Base-by-base conservation (phyloP, 2,329 filamentous ascomycete species). In the Trichoderma guizhouense region DNA sequence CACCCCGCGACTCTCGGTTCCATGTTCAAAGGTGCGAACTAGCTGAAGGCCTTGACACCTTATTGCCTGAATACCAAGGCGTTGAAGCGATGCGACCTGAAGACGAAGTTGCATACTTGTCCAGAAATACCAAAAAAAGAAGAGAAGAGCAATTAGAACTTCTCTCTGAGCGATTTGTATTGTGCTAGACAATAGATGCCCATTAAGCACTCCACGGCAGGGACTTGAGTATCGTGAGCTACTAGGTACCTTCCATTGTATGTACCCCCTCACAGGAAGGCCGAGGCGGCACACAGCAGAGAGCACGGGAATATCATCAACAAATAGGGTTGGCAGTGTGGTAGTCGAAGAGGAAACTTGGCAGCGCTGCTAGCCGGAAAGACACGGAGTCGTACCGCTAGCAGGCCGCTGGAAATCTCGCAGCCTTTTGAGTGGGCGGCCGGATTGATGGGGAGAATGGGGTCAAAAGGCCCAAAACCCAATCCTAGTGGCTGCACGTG, bases 401-500 rank as follows among this genome's bases (percentile, higher is more conserved):
- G 24, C 36, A 63, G n/a, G 60, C 32, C 15, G 66, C 55, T 69
- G 55, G 65, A 60, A 68, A 69, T 61, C 66, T 69, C 66, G 60
- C 66, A 51, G 26, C 36, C 39, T 43, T 26, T 58, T 36, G 32
- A 43, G 39, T 43, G 39, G 39, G 39, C 39, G 39, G 24, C 51
- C 39, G 65, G 53, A 36, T 68, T 53, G 34, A 58, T 28, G 63
- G 63, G 51, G 64, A 36, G 53, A 34, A 67, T 67, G 65, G 65
- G 65, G 65, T 68, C 53, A 28, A 28, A 43, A 8, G 53, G 53
- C 65, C 34, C n/a, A 60, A 68, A 68, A 34, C 7, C 66, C 36
- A 69, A 32, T 60, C 36, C 66, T 69, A 69, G 66, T 24, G 66
- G 55, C 66, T 60, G 53, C 82, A 84, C 82, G 82, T 84, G 82